Evolutionary conservation across 345 rosid species (phyloP).

Genomic region (Rubroshorea leprosula): DNA sequence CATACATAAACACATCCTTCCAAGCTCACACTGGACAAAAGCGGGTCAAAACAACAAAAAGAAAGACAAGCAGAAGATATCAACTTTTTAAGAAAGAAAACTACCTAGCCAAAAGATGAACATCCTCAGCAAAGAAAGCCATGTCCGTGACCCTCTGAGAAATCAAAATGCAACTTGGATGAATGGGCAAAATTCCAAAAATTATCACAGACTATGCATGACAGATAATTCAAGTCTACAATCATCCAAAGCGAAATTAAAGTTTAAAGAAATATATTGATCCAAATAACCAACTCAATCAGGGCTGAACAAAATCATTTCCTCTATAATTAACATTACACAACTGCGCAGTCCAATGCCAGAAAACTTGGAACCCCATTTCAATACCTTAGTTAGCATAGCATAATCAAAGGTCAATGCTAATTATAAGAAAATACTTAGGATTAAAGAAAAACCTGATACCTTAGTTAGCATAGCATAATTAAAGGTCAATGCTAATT

Average conservation of each 20-base stretch:
- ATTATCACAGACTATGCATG: background rate
- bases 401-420: background rate
- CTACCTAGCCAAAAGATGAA: constrained; percentile 91
- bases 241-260: background rate
- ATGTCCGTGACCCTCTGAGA: constrained; percentile 82
- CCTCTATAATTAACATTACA: too few relatives aligned
- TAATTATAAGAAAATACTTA: too few relatives aligned
- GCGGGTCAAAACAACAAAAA: constrained; percentile 6
- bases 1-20: constrained; percentile 75
- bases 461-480: background rate
- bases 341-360: too few relatives aligned
- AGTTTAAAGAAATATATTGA: background rate
- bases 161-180: constrained; percentile 12
- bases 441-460: background rate
- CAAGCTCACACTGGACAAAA: constrained; percentile 53
- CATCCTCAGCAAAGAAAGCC: constrained; percentile 92
- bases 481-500: too few relatives aligned
- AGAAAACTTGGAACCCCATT: too few relatives aligned
- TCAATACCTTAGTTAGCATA: background rate
- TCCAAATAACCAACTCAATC: background rate
- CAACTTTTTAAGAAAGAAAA: constrained; percentile 5
- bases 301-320: background rate
- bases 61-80: constrained; percentile 3
- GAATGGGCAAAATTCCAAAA: background rate
- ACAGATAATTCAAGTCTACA: background rate